A percentile compares a stretch with the other conserved stretches of the same genome.
Evolutionary conservation across 495 filamentous ascomycete genomes (phyloP).

Genomic region (Penicillium ucsense): DNA sequence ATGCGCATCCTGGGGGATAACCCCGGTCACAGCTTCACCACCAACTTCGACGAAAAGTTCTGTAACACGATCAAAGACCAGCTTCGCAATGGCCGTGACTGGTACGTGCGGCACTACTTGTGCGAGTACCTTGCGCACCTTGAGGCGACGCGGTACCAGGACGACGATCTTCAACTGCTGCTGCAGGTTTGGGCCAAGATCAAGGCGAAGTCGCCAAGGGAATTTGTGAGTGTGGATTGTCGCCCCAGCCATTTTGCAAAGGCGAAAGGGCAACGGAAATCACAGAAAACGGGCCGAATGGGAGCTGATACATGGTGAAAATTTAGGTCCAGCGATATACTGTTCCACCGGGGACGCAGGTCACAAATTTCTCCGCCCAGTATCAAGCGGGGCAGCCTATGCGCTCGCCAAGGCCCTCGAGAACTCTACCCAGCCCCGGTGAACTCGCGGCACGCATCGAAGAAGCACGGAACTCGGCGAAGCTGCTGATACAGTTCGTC

Average conservation of each 20-base stretch:
- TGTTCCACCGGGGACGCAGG: not conserved
- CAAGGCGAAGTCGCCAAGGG: conserved; percentile 38
- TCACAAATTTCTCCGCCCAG: not conserved
- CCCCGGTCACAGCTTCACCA: conserved; percentile 78
- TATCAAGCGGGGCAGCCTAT: conserved; percentile 17
- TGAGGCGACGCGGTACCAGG: conserved; percentile 54
- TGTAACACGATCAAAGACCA: conserved; percentile 64
- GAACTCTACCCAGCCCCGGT: conserved; percentile 57
- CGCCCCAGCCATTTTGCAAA: not conserved
- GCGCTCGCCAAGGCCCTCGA: conserved; percentile 20
- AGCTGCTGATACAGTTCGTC: conserved; percentile 80
- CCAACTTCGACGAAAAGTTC: conserved; percentile 78
- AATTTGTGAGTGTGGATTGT: conserved; percentile 6
- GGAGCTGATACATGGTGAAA: not conserved
- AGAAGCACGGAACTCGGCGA: conserved; percentile 82
- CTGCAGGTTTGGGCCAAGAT: conserved; percentile 86
- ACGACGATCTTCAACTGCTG: conserved; percentile 58
- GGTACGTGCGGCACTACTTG: conserved; percentile 71
- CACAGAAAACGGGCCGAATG: not conserved
- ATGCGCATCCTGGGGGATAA: conserved; percentile 88
- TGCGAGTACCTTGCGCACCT: conserved; percentile 74
- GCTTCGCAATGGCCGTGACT: conserved; percentile 60
- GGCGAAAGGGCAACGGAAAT: no score
- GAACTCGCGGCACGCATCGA: conserved; percentile 79
- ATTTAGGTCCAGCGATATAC: not conserved